Evolutionary conservation across 768 basidiomycete species (phyloP), one percentile per base, ranked within the genome.

Genomic region (Russula abietina): DNA sequence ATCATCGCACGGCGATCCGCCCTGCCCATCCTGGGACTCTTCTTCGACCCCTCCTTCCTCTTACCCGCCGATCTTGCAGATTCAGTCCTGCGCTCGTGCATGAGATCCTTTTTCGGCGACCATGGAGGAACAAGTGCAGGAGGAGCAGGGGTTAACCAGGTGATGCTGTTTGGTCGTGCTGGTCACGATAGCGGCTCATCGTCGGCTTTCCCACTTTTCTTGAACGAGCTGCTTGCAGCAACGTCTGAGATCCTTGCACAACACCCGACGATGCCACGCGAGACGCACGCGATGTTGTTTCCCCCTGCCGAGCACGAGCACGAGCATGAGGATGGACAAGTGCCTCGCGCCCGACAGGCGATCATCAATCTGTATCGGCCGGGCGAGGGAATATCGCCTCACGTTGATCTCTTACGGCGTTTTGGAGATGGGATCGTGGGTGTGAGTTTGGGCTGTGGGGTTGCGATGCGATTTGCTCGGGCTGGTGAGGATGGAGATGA

Each of bases 341-440:
- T 79, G 33, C 72, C 74, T 57, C 64, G 73, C 49, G 87, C 90
- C 0, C 80, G 92, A 30, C 94, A 98, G 71, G 90, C 85, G 1
- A 98, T 98, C 60, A 68, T 98, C 57, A 98, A 98, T 71, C 77
- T 94, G 1, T 98, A 98, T 72, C 76, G 76, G 24, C 91, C 93
- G 0, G 95, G 95, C 8, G 85, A 93, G 71, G 95, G 95, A 12
- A 98, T 98, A 67, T 77, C 85, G 0, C 82, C 91, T 0, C 95
- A 98, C 68, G 81, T 98, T 48, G 95, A 98, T 70, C 78, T 98
- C 26, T 80, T 91, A 3, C 75, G 79, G 30, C 83, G 95, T 16
- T 98, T 89, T 70, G 92, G 83, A 8, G 91, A 96, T 70, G 93
- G 91, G 1, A 95, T 98, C 57, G 78, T 98, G 26, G 92, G 92